Base-by-base conservation (phyloP, 2,329 filamentous ascomycete species). In the Diaporthe citriasiana region DNA sequence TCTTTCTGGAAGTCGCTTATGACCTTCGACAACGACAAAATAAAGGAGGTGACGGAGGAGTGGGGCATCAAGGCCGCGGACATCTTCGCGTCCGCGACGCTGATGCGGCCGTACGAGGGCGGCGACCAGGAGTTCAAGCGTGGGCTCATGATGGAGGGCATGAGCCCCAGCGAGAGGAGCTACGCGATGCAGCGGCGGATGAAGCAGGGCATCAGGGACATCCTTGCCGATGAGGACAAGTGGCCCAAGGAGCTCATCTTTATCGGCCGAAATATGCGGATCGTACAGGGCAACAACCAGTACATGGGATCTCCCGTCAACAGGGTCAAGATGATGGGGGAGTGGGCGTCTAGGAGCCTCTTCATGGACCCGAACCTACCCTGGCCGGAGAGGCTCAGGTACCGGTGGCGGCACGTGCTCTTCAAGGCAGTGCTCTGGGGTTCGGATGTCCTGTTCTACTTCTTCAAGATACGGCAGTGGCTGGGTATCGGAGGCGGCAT, bases 41-140 rank as follows among this genome's bases (percentile, higher is more conserved):
- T 98, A 70, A 82, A 85, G 71, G 86, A 90, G 30, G 92, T 98
- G 74, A 95, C 95, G 10, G 85, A 86, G 30, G 85, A 91, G 72
- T 99, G 97, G 97, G 97, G 97, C 59, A 93, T 98, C 80, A 93
- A 92, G 77, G 95, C 95, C 33, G 90, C 94, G 0, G 97, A 98
- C 81, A 89, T 98, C 63, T 98, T 99, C 79, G 97, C 97, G 19
- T 95, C 92, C 60, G 95, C 94, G 1, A 98, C 95, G 1, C 88
- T 98, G 63, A 91, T 98, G 91, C 89, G 93, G 17, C 97, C 97
- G 0, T 98, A 99, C 84, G 90, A 94, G 75, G 97, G 97, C 75
- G 95, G 95, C 47, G 93, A 95, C 79, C 87, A 88, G 73, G 89
- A 88, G 50, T 93, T 93, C 2, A 88, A 88, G 56, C 86, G 87